Evolutionary conservation across 768 basidiomycete genomes (phyloP), one percentile per base, ranked within the genome.

Genomic region (Mycena kentingensis): DNA sequence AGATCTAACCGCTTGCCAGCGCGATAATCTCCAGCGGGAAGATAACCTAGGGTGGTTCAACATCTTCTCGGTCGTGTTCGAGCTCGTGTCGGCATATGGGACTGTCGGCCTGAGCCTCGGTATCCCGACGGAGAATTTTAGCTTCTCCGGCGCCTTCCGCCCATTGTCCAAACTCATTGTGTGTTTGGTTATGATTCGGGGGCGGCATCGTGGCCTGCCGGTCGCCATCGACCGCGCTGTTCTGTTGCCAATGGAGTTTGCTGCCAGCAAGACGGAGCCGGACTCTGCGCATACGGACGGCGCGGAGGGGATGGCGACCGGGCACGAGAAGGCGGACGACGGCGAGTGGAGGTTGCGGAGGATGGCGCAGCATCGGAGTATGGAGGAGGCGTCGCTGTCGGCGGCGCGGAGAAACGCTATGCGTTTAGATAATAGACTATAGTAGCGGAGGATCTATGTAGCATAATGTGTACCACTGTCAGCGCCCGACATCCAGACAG

Each of bases 31-130:
- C 45, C 78, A 78, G 19, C 72, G 88, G 52, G 65, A 73, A 0
- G 72, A 63, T 0, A 82, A 78, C 29, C 74, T 74, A 18, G 65
- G 67, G 10, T 94, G 89, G 88, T 94, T 97, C 69, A 89, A 84
- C 62, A 87, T 93, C 55, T 96, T 96, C 67, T 76, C 77, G 25
- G 80, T 94, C 52, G 88, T 90, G 12, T 95, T 95, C 60, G 93
- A 96, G 65, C 63, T 94, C 25, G 87, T 92, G 7, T 93, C 90
- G 18, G 90, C 89, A 3, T 94, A 93, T 66, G 92, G 91, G 1
- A 85, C 85, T 16, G 89, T 98, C 49, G 96, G 96, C 0, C 80
- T 98, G 16, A 92, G 88, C 67, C 77, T 97, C 1, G 96, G 96
- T 2, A 77, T 90, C n/a, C 84, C 87, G n/a, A 77, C 74, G 13